Evolutionary conservation across 768 basidiomycete species (phyloP).

Genomic region (Obba rivulosa): DNA sequence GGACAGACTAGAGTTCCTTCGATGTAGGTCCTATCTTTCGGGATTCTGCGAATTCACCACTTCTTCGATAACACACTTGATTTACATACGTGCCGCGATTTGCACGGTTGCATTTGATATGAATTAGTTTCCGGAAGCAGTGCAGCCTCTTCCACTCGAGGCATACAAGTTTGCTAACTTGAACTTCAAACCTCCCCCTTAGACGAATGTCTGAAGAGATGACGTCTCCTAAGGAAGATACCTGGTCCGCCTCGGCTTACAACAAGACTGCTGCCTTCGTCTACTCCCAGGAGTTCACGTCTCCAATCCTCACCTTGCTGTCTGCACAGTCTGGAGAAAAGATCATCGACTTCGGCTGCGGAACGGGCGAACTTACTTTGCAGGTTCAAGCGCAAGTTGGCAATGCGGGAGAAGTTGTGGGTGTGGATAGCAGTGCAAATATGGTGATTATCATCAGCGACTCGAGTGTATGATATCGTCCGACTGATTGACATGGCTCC

Average conservation of each 20-base stretch:
- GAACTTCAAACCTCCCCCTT: too few relatives aligned
- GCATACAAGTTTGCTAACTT: too few relatives aligned
- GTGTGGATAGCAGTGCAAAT: conserved; percentile 62
- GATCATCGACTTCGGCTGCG: conserved; percentile 78
- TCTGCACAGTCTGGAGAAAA: conserved; percentile 60
- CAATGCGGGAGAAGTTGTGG: conserved; percentile 50
- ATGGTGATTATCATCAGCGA: conserved; percentile 51
- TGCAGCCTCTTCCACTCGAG: too few relatives aligned
- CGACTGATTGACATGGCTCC: not conserved
- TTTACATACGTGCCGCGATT: too few relatives aligned
- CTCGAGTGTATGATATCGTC: not conserved
- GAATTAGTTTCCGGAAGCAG: too few relatives aligned
- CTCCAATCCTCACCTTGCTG: conserved; percentile 54
- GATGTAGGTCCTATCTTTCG: too few relatives aligned
- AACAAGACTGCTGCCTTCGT: conserved; percentile 65
- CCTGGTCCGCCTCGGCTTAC: conserved; percentile 58
- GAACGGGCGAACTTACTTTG: conserved; percentile 72
- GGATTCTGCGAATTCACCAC: too few relatives aligned
- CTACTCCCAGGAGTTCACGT: conserved; percentile 51
- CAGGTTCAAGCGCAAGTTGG: conserved; percentile 50
- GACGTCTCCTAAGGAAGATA: not conserved
- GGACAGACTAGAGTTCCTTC: too few relatives aligned
- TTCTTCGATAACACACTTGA: too few relatives aligned
- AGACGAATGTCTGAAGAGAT: not conserved
- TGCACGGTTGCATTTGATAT: too few relatives aligned